phyloP scores from a whole-genome alignment of 78 protist species.

The Diacronema lutheri region DNA sequence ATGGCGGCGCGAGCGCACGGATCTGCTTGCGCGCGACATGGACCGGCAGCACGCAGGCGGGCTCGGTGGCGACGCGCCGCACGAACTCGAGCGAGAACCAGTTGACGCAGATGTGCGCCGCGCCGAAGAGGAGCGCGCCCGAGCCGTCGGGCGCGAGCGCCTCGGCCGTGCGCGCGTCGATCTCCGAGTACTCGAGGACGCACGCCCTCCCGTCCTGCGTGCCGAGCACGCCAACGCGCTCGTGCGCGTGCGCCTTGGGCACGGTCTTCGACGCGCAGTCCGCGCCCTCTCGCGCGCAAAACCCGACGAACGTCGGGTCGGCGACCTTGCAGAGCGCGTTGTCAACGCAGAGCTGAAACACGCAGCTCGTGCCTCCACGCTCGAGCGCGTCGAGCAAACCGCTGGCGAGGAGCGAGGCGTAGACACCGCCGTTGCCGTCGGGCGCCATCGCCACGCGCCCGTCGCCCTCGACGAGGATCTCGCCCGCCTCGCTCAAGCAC shows the following conservation, averaged over 20 bases:
- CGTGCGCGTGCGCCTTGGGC: slow-evolving; percentile 29
- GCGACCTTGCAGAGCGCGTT: slow-evolving; percentile 7
- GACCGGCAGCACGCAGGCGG: neutral
- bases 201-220: neutral
- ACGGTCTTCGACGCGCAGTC: slow-evolving; percentile 25
- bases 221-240: slow-evolving; percentile 40
- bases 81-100: neutral
- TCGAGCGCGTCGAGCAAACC: neutral
- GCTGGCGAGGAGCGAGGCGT: neutral
- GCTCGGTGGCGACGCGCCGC: neutral
- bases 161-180: neutral
- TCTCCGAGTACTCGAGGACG: slow-evolving; percentile 57
- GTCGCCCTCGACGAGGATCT: neutral
- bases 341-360: slow-evolving; percentile 10
- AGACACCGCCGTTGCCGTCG: slow-evolving; percentile 60
- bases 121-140: slow-evolving; percentile 13
- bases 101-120: slow-evolving; percentile 44
- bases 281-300: neutral
- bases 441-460: slow-evolving; percentile 29
- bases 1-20: neutral
- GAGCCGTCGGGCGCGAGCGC: neutral
- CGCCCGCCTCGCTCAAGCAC: neutral
- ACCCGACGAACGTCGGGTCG: slow-evolving; percentile 50
- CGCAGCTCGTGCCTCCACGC: neutral
- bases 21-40: slow-evolving; percentile 44